Conservation (phyloP, 2,329 filamentous ascomycete species). For the Fusarium circinatum region DNA sequence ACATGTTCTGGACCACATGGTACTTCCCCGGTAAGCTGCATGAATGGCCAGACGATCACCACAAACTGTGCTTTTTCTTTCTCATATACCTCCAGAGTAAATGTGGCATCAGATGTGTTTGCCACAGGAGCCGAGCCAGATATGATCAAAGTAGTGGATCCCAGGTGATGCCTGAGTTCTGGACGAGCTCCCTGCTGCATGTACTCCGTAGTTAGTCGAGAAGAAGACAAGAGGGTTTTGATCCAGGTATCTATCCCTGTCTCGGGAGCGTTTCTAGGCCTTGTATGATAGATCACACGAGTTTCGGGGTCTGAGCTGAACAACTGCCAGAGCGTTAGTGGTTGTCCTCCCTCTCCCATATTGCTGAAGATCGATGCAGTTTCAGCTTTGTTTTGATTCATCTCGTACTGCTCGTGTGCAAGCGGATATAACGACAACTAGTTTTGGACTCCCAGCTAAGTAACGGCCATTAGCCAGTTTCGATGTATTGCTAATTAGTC, state of each 20-base stretch:
- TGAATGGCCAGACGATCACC: not conserved
- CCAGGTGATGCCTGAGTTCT: not conserved
- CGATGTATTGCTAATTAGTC: conserved; percentile 6
- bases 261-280: conserved; percentile 11
- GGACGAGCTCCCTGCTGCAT: not conserved
- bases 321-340: not conserved
- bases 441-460: conserved; percentile 1
- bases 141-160: not conserved
- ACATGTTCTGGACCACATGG: not conserved
- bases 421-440: not conserved
- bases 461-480: conserved; percentile 1
- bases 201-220: not conserved
- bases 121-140: not conserved
- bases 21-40: not conserved
- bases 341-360: not conserved
- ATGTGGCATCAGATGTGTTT: not conserved
- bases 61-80: not conserved
- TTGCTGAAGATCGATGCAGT: not conserved
- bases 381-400: not conserved
- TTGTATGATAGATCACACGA: conserved; percentile 7
- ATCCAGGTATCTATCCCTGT: not conserved
- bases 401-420: conserved; percentile 12
- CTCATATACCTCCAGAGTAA: not conserved
- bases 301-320: not conserved
- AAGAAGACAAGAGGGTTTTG: not conserved